phyloP scores from a whole-genome alignment of 164 flowering plant genomes.

The Chloranthus sessilifolius region DNA sequence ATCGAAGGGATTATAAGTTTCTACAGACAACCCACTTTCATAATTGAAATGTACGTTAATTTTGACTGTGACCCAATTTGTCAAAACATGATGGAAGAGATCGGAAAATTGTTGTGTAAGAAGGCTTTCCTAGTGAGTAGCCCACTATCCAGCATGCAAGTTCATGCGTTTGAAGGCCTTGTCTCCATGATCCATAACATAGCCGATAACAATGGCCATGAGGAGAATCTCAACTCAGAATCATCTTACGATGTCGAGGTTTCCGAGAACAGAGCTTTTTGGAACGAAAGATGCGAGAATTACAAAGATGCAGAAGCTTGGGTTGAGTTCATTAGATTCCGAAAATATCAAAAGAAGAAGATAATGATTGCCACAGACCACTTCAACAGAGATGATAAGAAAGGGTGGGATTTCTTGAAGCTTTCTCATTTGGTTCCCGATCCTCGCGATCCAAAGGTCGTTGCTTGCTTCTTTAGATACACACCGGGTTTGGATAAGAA shows the following conservation, averaged over 20 bases:
- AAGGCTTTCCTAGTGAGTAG: constrained; percentile 50
- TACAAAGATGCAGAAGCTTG: constrained; percentile 37
- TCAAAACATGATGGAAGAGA: constrained; percentile 63
- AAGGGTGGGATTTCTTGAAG: constrained; percentile 78
- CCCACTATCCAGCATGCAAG: constrained; percentile 48
- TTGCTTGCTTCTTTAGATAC: constrained; percentile 63
- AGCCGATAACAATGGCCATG: constrained; percentile 54
- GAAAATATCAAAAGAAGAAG: constrained; percentile 72
- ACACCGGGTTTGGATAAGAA: constrained; percentile 69
- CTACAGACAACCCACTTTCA: constrained; percentile 73
- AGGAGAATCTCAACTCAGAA: constrained; percentile 20
- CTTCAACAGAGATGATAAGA: constrained; percentile 82
- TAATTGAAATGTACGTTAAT: constrained; percentile 63
- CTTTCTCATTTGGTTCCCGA: constrained; percentile 43
- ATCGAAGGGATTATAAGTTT: constrained; percentile 81
- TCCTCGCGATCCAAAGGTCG: constrained; percentile 65
- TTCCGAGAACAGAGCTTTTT: constrained; percentile 55
- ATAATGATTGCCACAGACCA: constrained; percentile 70
- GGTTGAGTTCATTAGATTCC: constrained; percentile 49
- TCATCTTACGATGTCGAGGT: constrained; percentile 40
- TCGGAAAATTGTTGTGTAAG: constrained; percentile 74
- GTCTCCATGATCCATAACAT: constrained; percentile 55
- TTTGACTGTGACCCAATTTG: constrained; percentile 72
- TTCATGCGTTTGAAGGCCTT: constrained; percentile 89
- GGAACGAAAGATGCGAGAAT: constrained; percentile 46